phyloP scores from a whole-genome alignment of 495 filamentous ascomycete genomes.

The Aspergillus nidulans region DNA sequence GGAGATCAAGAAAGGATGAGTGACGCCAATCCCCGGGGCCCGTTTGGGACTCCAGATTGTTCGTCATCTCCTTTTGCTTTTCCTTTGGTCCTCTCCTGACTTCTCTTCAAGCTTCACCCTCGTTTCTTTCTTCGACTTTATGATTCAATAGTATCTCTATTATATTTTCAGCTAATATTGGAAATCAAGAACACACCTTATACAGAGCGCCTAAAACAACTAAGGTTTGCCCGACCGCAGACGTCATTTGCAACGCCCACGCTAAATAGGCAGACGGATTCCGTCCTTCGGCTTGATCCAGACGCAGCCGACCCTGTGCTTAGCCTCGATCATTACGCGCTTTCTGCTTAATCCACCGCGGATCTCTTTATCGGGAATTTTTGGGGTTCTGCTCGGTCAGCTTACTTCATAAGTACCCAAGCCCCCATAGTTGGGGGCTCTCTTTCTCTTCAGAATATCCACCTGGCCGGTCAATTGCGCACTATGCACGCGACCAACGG shows the following conservation, averaged over 20 bases:
- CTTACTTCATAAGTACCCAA: constrained; percentile 3
- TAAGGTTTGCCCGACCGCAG: not conserved
- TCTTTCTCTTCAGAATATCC: not conserved
- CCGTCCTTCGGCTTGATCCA: constrained; percentile 12
- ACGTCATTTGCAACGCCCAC: constrained; percentile 19
- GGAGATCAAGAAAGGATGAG: not conserved
- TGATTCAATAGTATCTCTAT: not conserved
- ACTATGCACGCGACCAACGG: constrained; percentile 17
- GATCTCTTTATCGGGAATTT: not conserved
- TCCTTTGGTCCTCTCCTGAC: not conserved
- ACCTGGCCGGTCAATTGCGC: constrained; percentile 3
- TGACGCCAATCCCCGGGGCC: constrained; percentile 2
- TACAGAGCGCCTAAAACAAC: not conserved
- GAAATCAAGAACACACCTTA: not conserved
- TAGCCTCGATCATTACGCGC: constrained; percentile 3
- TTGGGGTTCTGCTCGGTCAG: not conserved
- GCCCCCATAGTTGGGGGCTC: not conserved
- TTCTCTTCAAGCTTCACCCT: not conserved
- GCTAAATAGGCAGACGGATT: constrained; percentile 26
- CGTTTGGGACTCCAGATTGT: not conserved
- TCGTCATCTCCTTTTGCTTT: constrained; percentile 2
- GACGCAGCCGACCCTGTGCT: constrained; percentile 1
- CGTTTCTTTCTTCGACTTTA: not conserved
- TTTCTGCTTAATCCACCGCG: not conserved
- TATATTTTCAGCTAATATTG: not conserved